Base-by-base conservation (phyloP, 441 rosid species). In the Gossypium lobatum region DNA sequence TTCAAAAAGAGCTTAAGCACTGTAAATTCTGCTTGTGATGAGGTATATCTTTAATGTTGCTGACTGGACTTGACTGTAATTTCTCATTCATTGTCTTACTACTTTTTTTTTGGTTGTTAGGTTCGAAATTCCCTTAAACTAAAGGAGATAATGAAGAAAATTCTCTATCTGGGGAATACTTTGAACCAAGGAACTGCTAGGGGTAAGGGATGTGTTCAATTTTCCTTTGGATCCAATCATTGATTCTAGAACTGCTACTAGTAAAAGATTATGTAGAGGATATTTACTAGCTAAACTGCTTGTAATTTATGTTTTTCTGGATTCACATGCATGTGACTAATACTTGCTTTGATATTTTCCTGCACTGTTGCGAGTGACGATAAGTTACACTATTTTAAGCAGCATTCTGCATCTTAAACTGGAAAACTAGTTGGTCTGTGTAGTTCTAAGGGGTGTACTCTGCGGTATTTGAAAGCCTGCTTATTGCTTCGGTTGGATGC, bases 161-260 rank as follows among this genome's bases (percentile, higher is more conserved):
- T 95, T 83, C 97, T 95, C 63, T 85, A 79, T 78, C 85, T 95
- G 67, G 99, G 99, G 75, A 96, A 96, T 76, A 84, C 88, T 6
- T 80, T 93, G 85, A 96, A 93, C 85, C 97, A 96, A 78, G 99
- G 99, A 85, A 96, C 99, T 69, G 98, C 97, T 25, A 89, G 98
- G 86, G 99, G 99, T 90, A 74, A 80, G 88, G 71, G 73, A 69
- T 1, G n/a, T 59, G 8, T 61, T 71, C 8, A 57, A 37, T 37
- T 57, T 34, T 46, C 59, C 25, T 28, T 60, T 45, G 39, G 54
- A 25, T 60, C 28, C 2, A n/a, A 10, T 10, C 25, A 45, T 13
- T 54, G 31, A 45, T 46, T 57, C 28, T 59, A 46, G 42, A 62
- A 46, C 26, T 60, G 46, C 72, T 26, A 34, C 23, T 50, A 8